A percentile compares a stretch with the other conserved stretches of the same genome.
Conservation (phyloP, 371 early-diverging fungal genomes). For the Gilbertella persicaria region DNA sequence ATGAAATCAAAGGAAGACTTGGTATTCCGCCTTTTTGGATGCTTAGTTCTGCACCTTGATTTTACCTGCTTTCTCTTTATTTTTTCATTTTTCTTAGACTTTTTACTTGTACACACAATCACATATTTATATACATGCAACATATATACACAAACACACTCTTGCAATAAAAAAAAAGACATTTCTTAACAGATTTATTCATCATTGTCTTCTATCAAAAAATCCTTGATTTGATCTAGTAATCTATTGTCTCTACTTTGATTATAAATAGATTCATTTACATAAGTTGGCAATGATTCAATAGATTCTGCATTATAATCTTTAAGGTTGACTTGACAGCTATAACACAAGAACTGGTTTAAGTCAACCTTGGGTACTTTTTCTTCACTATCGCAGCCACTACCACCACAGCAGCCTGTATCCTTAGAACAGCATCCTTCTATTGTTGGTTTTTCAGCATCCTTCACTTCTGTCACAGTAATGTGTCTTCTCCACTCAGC, state of each 20-base stretch:
- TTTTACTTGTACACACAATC: not conserved
- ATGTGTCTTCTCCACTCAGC: slow-evolving; percentile 58
- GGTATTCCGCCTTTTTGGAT: slow-evolving; percentile 41
- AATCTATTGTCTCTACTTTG: slow-evolving; percentile 43
- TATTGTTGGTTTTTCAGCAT: slow-evolving; percentile 2
- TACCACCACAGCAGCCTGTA: slow-evolving; percentile 32
- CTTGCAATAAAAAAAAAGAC: not conserved
- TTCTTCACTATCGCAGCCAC: slow-evolving; percentile 2
- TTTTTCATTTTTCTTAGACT: too few relatives aligned
- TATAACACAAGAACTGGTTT: slow-evolving; percentile 55
- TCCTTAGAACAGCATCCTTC: not conserved
- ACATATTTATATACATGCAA: not conserved
- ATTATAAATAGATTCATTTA: slow-evolving; percentile 23
- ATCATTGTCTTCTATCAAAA: slow-evolving; percentile 43
- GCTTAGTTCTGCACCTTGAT: slow-evolving; percentile 20
- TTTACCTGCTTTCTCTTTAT: not conserved
- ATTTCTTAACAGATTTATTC: slow-evolving; percentile 12
- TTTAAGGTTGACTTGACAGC: slow-evolving; percentile 59
- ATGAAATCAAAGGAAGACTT: slow-evolving; percentile 29
- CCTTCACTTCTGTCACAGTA: slow-evolving; percentile 43
- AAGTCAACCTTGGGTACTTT: slow-evolving; percentile 25
- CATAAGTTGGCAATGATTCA: slow-evolving; percentile 25
- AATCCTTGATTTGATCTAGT: slow-evolving; percentile 58
- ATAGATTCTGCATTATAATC: slow-evolving; percentile 36
- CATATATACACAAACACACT: not conserved